phyloP scores from a whole-genome alignment of 805 yeast species.

The Yamadazyma takamatsuzukensis region DNA sequence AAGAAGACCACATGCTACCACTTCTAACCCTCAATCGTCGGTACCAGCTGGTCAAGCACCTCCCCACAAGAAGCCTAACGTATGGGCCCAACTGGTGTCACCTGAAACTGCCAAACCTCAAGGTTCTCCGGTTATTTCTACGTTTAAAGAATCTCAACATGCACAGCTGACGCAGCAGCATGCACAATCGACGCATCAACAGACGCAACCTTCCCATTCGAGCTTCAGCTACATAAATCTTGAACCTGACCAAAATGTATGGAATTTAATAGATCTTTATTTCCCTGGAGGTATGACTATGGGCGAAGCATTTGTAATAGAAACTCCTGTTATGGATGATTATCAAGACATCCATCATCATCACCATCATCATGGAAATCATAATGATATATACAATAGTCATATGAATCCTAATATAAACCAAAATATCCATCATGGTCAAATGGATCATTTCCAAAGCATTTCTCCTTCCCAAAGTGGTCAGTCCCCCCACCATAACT shows the following conservation, averaged over 20 bases:
- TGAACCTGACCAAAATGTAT: conserved; percentile 62
- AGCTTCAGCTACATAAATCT: conserved; percentile 17
- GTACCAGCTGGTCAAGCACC: conserved; percentile 2
- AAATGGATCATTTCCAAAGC: background rate
- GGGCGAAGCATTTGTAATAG: conserved; percentile 62
- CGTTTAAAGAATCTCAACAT: conserved; percentile 8
- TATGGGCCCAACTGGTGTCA: conserved; percentile 11
- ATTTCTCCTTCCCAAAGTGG: background rate
- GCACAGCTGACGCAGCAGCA: background rate
- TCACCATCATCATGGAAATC: too few relatives aligned
- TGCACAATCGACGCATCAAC: background rate
- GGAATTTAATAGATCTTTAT: conserved; percentile 53
- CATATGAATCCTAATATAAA: background rate
- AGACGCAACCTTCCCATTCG: conserved; percentile 1
- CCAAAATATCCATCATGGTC: background rate
- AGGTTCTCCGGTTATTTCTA: conserved; percentile 10
- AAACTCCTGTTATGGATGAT: conserved; percentile 27
- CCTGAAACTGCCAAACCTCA: conserved; percentile 13
- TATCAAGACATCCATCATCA: background rate
- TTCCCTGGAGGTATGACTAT: conserved; percentile 68
- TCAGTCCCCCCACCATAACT: background rate
- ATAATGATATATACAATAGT: background rate
- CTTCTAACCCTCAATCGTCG: conserved; percentile 1
- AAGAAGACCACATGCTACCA: conserved; percentile 10
- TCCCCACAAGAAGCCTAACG: conserved; percentile 12